phyloP scores from a whole-genome alignment of 148 eudicot genomes.

The Cornus florida region DNA sequence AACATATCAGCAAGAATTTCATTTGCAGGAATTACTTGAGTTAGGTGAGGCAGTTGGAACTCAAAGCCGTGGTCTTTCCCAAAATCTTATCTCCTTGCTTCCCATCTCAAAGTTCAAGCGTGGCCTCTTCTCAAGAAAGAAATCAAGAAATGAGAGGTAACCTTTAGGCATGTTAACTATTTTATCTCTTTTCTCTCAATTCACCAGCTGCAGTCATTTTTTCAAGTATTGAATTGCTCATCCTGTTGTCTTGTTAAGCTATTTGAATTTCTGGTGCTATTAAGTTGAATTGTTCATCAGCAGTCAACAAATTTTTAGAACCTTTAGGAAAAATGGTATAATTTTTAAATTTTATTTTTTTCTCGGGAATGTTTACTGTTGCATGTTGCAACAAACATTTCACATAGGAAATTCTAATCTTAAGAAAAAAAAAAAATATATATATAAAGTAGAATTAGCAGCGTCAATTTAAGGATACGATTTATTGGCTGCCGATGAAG shows the following conservation, averaged over 20 bases:
- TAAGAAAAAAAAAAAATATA: no score
- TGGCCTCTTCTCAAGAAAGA: constrained; percentile 73
- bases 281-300: no score
- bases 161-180: constrained; percentile 4
- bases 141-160: constrained; percentile 72
- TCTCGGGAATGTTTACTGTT: no score
- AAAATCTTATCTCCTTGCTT: constrained; percentile 67
- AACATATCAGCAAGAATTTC: background rate
- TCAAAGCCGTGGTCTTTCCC: constrained; percentile 92
- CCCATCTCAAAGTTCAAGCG: constrained; percentile 80
- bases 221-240: background rate
- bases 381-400: no score
- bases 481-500: no score
- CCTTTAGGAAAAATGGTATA: no score
- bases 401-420: no score
- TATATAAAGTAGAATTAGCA: no score
- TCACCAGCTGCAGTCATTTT: background rate
- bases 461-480: no score
- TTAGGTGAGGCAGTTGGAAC: constrained; percentile 92
- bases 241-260: background rate
- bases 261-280: no score
- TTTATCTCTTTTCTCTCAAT: background rate
- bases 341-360: no score
- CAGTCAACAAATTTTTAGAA: background rate
- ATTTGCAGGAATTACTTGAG: constrained; percentile 81